Evolutionary conservation across 495 filamentous ascomycete species (phyloP), one percentile per base, ranked within the genome.

Genomic region (Xylaria acuta): DNA sequence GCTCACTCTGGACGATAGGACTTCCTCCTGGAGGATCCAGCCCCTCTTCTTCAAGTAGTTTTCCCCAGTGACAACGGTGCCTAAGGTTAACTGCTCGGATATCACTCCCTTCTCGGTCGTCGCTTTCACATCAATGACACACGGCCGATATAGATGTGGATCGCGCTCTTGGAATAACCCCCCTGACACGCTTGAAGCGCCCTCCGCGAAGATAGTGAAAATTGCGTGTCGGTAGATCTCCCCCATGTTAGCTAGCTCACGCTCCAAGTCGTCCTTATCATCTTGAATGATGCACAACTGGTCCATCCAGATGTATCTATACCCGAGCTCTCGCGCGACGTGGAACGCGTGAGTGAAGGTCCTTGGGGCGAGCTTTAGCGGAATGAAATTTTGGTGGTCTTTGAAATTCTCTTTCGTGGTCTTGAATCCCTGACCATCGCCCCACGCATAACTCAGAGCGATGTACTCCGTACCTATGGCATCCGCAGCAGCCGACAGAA

Each of bases 21-120:
- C 47, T 43, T 78, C 73, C 20, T 78, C 73, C 27, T 78, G 75
- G 3, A 78, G 63, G 32, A 75, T 32, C 77, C 77, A 78, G 38
- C 77, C 75, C 20, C 77, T 69, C 5, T 36, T 54, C 7, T 69
- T 41, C 27, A 65, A 36, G 63, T 36, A 34, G 27, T 65, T 65
- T 7, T 18, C 8, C 4, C 63, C 38, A 2, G 60, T 64, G 41
- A 65, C 8, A 7, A 65, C 12, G 1, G 63, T 49, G 27, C 43
- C 63, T 40, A 65, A 14, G 14, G 63, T 65, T 36, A 65, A 20
- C 8, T 49, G 27, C 43, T 65, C 63, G 4, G 43, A 12, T 49
- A 34, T 12, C 43, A 22, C 30, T 2, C 6, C 63, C 11, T 65
- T 34, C 22, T 40, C 30, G 3, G 41, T 65, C 18, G 63, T 49